Evolutionary conservation across 441 rosid species (phyloP), one percentile per base, ranked within the genome.

Genomic region (Populus hybrid): DNA sequence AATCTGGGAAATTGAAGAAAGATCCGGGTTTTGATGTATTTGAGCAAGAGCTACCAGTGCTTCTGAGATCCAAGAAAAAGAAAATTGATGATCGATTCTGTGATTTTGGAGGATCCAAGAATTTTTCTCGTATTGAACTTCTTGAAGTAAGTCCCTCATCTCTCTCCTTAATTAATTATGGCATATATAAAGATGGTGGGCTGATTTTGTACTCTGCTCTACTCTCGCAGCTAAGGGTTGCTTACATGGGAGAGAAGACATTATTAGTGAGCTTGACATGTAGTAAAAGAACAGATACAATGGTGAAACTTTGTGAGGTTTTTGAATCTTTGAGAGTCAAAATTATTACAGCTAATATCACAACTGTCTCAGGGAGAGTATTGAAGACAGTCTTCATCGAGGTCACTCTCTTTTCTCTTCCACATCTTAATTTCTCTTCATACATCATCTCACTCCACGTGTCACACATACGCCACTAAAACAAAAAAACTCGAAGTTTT

Each of bases 291-390:
- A 78, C 90, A 75, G 97, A 94, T 63, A 95, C 99, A 56, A 92
- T 95, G 95, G 95, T 92, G 33, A 94, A 87, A 78, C 88, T 95
- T 6, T 94, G 98, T 59, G 89, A 95, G 73, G 92, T 90, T 38
- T 95, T 95, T 59, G 98, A 94, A 86, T 83, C 94, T 53, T 80
- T 92, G 74, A 89, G 90, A 85, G 90, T 94, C 74, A 93, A 91
- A 78, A 89, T 95, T 35, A 81, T 95, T 56, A 89, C 97, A 0
- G 95, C 97, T 1, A 92, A 88, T 77, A 90, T 95, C 77, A 86
- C 90, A 2, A 84, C 94, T 21, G 88, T 92, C 72, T 90, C 98
- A 0, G 97, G 94, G 14, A 83, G 87, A 82, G 92, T 95, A 33
- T 82, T 87, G 81, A 89, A 95, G 84, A 95, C 98, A 0, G 84